Evolutionary conservation across 2,329 filamentous ascomycete species (phyloP).

Genomic region (Phyllosticta paracitricarpa): DNA sequence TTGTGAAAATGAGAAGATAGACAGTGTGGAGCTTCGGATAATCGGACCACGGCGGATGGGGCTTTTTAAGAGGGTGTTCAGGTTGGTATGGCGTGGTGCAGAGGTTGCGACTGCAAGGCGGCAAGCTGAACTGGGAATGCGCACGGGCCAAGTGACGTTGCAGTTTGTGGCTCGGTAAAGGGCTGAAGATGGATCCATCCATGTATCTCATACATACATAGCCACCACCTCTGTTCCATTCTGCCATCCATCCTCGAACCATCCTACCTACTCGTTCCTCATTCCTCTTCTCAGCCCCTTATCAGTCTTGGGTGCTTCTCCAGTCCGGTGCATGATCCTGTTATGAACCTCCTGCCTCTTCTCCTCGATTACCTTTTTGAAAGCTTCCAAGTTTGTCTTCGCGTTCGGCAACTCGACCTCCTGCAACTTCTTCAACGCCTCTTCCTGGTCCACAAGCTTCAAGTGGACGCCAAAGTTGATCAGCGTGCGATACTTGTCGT

Average conservation of each 20-base stretch:
- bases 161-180: neutral
- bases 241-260: no score
- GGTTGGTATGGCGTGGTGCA: neutral
- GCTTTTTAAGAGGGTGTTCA: neutral
- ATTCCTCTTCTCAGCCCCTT: neutral
- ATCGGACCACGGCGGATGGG: no score
- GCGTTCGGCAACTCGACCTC: no score
- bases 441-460: neutral
- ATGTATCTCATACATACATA: no score
- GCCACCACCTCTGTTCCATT: no score
- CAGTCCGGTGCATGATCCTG: neutral
- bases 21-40: neutral
- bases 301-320: neutral
- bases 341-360: neutral
- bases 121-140: neutral
- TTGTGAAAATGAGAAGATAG: neutral
- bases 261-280: no score
- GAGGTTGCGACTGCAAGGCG: neutral
- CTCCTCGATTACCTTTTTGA: neutral
- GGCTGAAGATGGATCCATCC: neutral
- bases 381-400: no score
- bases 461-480: neutral
- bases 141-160: neutral
- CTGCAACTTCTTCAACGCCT: neutral
- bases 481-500: neutral